Base-by-base conservation (phyloP, 1,139 yeast genomes). In the Protomyces inundatus region DNA sequence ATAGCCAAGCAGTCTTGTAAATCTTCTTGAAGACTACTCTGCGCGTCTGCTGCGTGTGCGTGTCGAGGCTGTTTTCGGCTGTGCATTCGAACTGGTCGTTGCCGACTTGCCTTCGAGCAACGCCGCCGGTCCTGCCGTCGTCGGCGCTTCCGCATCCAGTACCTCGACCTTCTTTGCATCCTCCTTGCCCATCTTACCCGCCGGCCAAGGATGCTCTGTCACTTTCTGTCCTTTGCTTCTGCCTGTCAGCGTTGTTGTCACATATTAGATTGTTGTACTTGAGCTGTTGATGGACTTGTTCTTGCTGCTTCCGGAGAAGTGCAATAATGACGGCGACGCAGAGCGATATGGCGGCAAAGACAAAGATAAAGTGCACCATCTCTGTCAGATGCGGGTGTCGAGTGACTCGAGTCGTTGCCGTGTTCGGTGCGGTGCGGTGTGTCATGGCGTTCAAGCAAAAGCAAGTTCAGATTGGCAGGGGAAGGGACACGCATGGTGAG, bases 141-240 rank as follows among this genome's bases (percentile, higher is more conserved):
- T 23, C 16, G 39, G 33, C 6, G 37, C 32, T 14, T 16, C 55
- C 7, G 33, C 42, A 52, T 23, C 33, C 4, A 14, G 32, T 33
- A 34, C 23, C n/a, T 50, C 54, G 6, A n/a, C 39, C 3, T 6
- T 23, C n/a, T 7, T 12, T 35, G 32, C 30, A 35, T 50, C 37
- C 16, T 9, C 51, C 9, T 48, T 58, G 42, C 62, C 62, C 62
- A 58, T 51, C 12, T 40, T 52, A 42, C 62, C 62, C 6, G 62
- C 46, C 9, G 62, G 62, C 16, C 53, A 52, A 9, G 62, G 55
- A 35, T 58, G 62, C n/a, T 51, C 46, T 6, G 62, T 58, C 45
- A 58, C 62, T 35, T 39, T 16, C 14, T 23, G 37, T 6, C 61
- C 61, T 12, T 57, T 37, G 51, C 34, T 23, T 32, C 37, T 30